phyloP scores from a whole-genome alignment of 2,329 filamentous ascomycete species.

The Aureobasidium sp. region DNA sequence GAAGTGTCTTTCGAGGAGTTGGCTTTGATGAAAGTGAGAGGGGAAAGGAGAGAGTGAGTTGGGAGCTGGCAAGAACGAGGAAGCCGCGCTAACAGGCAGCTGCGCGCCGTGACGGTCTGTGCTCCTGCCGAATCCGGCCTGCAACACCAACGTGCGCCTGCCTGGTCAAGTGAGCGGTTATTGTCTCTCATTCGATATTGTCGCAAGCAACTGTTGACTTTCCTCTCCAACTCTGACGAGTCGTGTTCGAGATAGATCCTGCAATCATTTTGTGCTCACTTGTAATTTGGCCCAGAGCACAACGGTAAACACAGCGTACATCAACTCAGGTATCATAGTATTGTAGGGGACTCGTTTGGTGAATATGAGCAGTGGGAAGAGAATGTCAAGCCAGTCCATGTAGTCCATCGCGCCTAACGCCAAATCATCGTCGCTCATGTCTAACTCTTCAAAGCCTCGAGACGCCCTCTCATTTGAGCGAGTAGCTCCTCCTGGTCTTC shows the following conservation, averaged over 20 bases:
- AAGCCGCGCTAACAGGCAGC: neutral
- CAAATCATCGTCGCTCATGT: neutral
- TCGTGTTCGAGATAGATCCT: neutral
- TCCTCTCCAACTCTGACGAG: neutral
- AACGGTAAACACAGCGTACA: neutral
- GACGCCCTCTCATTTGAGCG: constrained; percentile 83
- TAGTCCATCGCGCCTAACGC: constrained; percentile 4
- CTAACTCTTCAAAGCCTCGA: constrained; percentile 87
- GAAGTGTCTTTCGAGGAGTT: neutral
- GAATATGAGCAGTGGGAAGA: neutral
- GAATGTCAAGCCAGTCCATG: neutral
- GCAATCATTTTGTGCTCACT: neutral
- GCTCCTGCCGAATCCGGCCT: neutral
- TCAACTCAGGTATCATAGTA: neutral
- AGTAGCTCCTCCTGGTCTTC: constrained; percentile 85
- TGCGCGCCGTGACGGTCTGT: neutral
- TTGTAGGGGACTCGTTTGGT: neutral
- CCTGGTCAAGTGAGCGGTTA: neutral
- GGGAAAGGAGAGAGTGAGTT: neutral
- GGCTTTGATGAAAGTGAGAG: constrained; percentile 4
- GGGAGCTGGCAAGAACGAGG: neutral
- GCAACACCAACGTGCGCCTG: neutral
- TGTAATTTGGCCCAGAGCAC: neutral
- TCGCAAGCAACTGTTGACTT: neutral
- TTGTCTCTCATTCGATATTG: neutral